Conservation (phyloP, 495 filamentous ascomycete genomes). For the Aspergillus nanangensis region DNA sequence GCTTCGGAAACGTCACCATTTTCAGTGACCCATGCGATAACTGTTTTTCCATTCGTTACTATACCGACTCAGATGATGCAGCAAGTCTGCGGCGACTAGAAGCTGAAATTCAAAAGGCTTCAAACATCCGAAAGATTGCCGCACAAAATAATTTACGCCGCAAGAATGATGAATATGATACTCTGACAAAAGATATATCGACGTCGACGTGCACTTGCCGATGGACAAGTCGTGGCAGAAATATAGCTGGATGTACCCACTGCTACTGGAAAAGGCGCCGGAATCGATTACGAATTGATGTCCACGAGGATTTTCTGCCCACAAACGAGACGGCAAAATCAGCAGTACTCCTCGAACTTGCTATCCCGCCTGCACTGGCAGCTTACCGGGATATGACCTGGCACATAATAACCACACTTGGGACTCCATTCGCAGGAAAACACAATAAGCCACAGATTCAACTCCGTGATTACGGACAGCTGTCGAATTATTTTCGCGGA, state of each 20-base stretch:
- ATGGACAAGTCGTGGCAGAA: constrained; percentile 18
- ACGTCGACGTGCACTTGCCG: constrained; percentile 23
- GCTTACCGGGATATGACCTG: constrained; percentile 52
- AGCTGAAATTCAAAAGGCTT: constrained; percentile 25
- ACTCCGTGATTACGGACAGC: constrained; percentile 21
- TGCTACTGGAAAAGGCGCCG: constrained; percentile 28
- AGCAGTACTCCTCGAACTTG: constrained; percentile 54
- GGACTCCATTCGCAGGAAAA: no score
- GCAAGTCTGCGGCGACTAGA: constrained; percentile 21
- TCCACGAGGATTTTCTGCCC: constrained; percentile 61
- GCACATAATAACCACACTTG: constrained; percentile 37
- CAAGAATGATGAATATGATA: constrained; percentile 31
- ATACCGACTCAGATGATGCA: constrained; percentile 19
- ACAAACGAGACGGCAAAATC: constrained; percentile 5
- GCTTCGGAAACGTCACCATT: constrained; percentile 25
- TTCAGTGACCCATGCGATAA: constrained; percentile 31
- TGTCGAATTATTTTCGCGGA: constrained; percentile 8
- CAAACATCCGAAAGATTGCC: constrained; percentile 9
- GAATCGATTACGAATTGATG: constrained; percentile 41
- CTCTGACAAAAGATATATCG: constrained; percentile 27
- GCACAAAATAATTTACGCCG: constrained; percentile 38
- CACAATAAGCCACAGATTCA: constrained; percentile 1
- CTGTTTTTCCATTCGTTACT: constrained; percentile 45
- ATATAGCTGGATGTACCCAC: constrained; percentile 25
- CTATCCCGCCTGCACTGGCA: constrained; percentile 34